phyloP scores from a whole-genome alignment of 164 flowering plant genomes.

The Paratinospora sagittata region DNA sequence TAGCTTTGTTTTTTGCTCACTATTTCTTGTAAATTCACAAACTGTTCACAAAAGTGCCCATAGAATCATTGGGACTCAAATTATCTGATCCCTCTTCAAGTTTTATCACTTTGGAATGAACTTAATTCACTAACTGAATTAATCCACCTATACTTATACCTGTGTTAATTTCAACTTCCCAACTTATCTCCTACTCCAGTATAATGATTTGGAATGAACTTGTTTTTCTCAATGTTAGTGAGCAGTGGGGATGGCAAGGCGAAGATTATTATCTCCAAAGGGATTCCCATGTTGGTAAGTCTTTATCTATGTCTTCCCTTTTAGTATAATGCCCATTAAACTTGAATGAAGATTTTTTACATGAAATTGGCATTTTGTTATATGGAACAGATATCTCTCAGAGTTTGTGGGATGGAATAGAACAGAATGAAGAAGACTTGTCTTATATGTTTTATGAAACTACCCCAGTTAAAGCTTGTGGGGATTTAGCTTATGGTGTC shows the following conservation, averaged over 20 bases:
- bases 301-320: neutral
- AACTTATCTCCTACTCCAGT: neutral
- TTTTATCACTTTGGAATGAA: neutral
- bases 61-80: neutral
- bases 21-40: neutral
- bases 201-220: neutral
- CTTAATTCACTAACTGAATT: neutral
- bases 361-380: slow-evolving; percentile 3
- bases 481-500: slow-evolving; percentile 51
- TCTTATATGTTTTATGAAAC: slow-evolving; percentile 60
- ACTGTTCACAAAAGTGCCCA: neutral
- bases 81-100: neutral
- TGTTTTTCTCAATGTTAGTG: slow-evolving; percentile 19
- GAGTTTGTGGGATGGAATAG: slow-evolving; percentile 39
- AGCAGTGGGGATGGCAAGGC: slow-evolving; percentile 45
- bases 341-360: slow-evolving; percentile 2
- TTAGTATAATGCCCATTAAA: neutral
- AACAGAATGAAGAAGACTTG: slow-evolving; percentile 43
- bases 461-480: slow-evolving; percentile 78
- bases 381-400: slow-evolving; percentile 35
- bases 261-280: slow-evolving; percentile 33
- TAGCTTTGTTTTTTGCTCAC: neutral
- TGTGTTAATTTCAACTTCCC: neutral
- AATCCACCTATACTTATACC: neutral
- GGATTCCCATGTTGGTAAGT: slow-evolving; percentile 39